phyloP scores from a whole-genome alignment of 805 yeast genomes.

The Yarrowia sp. region DNA sequence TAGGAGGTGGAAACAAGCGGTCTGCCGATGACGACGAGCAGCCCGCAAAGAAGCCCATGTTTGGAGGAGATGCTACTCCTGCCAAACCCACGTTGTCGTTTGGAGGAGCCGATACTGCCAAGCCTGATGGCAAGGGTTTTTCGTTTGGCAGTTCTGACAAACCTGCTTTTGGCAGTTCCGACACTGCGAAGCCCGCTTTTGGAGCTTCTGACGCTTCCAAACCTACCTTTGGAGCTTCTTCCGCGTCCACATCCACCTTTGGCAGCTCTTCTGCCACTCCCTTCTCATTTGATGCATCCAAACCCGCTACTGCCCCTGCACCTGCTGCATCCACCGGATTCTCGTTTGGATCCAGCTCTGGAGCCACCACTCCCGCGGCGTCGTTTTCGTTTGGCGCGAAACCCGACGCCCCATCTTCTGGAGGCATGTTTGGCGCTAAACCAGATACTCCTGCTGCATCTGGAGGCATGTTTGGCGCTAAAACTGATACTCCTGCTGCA shows the following conservation, averaged over 20 bases:
- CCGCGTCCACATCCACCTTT: background rate
- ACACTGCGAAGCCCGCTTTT: background rate
- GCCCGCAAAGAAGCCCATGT: background rate
- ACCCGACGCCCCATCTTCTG: no score
- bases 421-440: no score
- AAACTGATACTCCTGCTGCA: no score
- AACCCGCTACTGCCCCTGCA: no score
- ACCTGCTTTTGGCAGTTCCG: background rate
- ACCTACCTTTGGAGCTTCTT: background rate
- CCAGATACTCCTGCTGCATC: no score
- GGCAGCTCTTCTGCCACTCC: background rate
- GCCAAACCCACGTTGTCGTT: background rate
- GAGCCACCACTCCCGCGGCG: no score
- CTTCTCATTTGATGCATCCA: no score
- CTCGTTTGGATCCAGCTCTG: no score
- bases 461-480: no score
- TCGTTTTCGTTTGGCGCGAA: no score
- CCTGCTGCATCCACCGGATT: no score
- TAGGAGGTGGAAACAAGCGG: background rate
- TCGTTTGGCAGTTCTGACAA: background rate
- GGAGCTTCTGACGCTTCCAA: background rate
- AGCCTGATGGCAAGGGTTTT: background rate
- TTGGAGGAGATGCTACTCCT: background rate
- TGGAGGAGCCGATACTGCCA: background rate
- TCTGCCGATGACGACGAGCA: background rate